phyloP scores from a whole-genome alignment of 805 yeast genomes.

The Candida taoyuanica region DNA sequence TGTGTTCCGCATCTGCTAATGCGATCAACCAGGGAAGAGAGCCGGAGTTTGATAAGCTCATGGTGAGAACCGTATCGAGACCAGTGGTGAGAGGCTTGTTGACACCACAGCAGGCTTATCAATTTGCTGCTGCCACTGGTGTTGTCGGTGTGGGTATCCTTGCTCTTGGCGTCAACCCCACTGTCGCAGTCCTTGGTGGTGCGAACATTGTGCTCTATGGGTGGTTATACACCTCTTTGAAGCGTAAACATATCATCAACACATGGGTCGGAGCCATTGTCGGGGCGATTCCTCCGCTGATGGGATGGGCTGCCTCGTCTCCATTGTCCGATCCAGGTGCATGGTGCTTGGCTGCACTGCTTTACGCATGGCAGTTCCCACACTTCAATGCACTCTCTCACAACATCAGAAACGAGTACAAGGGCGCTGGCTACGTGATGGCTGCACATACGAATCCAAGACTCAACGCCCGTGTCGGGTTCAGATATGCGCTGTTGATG shows the following conservation, averaged over 20 bases:
- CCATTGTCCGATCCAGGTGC: slow-evolving; percentile 83
- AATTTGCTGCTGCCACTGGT: slow-evolving; percentile 76
- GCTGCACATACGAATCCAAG: slow-evolving; percentile 89
- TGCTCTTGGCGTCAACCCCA: slow-evolving; percentile 77
- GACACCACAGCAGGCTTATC: slow-evolving; percentile 70
- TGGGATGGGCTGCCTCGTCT: slow-evolving; percentile 98
- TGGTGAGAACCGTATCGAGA: slow-evolving; percentile 83
- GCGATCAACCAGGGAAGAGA: slow-evolving; percentile 97
- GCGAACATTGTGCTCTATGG: slow-evolving; percentile 78
- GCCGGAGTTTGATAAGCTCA: slow-evolving; percentile 79
- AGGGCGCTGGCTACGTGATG: slow-evolving; percentile 96
- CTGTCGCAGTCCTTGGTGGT: slow-evolving; percentile 78
- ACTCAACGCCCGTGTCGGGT: slow-evolving; percentile 87
- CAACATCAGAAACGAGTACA: slow-evolving; percentile 81
- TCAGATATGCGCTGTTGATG: slow-evolving; percentile 87
- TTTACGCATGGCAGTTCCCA: slow-evolving; percentile 98
- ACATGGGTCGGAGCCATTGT: slow-evolving; percentile 99
- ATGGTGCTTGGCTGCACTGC: slow-evolving; percentile 85
- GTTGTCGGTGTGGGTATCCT: slow-evolving; percentile 62
- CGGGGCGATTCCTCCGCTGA: slow-evolving; percentile 96
- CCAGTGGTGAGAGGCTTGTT: slow-evolving; percentile 87
- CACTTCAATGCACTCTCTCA: slow-evolving; percentile 93
- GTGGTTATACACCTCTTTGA: slow-evolving; percentile 88
- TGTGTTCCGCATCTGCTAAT: slow-evolving; percentile 91
- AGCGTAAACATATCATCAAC: slow-evolving; percentile 77